Base-by-base conservation (phyloP, 139 green algal genomes). In the Trebouxia sp. region DNA sequence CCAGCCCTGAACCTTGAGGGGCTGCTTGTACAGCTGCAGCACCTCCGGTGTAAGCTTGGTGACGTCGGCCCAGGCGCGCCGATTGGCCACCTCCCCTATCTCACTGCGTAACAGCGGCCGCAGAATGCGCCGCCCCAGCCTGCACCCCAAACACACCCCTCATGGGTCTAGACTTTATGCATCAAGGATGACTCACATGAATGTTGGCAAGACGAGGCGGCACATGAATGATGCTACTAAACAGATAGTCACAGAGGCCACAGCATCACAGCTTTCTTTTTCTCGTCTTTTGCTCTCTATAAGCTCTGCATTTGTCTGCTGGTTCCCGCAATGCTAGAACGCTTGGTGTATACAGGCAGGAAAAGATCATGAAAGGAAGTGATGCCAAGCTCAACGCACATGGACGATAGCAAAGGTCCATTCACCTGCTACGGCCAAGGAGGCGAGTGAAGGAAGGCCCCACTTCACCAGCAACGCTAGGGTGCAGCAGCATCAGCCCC, bases 51-150 rank as follows among this genome's bases (percentile, higher is more conserved):
- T 93, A 12, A 94, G 82, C n/a, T 84, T 85, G 35, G 86, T 65
- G 0, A 86, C 43, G 76, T 91, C 83, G 51, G 88, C 70, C 92
- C 92, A 97, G 0, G 91, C 89, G 0, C 91, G 86, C 45, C 87
- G 81, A 82, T 94, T 94, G 55, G 82, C 70, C 35, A 87, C 84
- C 80, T 89, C 81, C 0, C 84, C 85, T 24, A 95, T 70, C 87
- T 97, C 91, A 1, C 78, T 87, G 3, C 92, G 80, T 85, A 96
- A 81, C 83, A 97, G 87, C 39, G 86, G 87, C 35, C 90, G 83
- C 70, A 97, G 87, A 51, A 96, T 89, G 45, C 83, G 84, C 26
- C 93, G 74, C 4, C 90, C 91, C 39, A 97, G 79, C 65, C 83
- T 85, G 65, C 85, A 87, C 43, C 65, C 41, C 28, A 41, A 81